Evolutionary conservation across 176 grass and related monocot species (phyloP), one percentile per base, ranked within the genome.

Genomic region (Panicum miliaceum): DNA sequence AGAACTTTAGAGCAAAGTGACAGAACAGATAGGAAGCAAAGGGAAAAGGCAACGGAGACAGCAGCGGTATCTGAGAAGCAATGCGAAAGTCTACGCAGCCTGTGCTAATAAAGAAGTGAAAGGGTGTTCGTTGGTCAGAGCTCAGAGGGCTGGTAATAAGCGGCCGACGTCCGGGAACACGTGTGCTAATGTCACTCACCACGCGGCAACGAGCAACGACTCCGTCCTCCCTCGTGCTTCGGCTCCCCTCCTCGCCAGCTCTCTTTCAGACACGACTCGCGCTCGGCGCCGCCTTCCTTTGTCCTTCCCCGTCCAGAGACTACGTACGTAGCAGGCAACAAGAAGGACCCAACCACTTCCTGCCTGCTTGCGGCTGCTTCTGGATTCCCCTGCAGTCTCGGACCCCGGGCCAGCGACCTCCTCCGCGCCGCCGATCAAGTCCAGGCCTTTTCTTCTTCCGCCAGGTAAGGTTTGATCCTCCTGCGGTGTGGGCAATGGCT

Each of bases 81-180:
- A 51, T 16, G 41, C 8, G 41, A n/a, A 43, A 43, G 41, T 43
- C 81, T 4, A 40, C 12, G 56, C 20, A 8, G 34, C 18, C 16
- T 12, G 18, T 43, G 41, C 8, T 2, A 12, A 37, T 51, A 71
- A 63, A 62, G 32, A 72, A 52, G 0, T 20, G 38, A n/a, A n/a
- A 68, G 27, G 15, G 37, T 56, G 16, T 64, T 11, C 18, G 26
- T 38, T 38, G 59, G 75, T 32, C 29, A 32, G 29, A 32, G 29
- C 29, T 88, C 86, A 84, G 64, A 13, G 68, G 9, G 26, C 51
- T 50, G 41, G 46, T 75, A 48, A 42, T 47, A 12, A 7, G 53
- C n/a, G 41, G 69, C 63, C 53, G 46, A 68, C 62, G 65, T 52
- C 32, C 64, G 75, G 15, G 15, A 89, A 36, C 87, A 89, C 81